Evolutionary conservation across 2,329 filamentous ascomycete genomes (phyloP).

Genomic region (Penicillium olsonii): DNA sequence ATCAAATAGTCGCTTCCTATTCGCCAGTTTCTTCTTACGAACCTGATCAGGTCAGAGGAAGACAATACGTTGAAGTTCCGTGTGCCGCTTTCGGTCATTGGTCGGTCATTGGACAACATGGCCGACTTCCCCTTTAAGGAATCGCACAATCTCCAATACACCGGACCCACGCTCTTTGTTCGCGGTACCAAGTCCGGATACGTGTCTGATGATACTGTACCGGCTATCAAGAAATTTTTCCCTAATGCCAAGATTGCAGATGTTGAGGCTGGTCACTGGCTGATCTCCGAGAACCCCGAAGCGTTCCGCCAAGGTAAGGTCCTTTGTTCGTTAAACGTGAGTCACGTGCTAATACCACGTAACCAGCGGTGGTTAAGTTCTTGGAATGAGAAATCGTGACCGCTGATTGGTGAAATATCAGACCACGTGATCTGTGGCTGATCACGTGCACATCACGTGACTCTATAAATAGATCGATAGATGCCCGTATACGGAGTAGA

Average conservation of each 20-base stretch:
- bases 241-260: constrained; percentile 43
- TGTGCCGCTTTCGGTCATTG: constrained; percentile 74
- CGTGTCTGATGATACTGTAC: constrained; percentile 42
- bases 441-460: too few relatives aligned
- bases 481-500: too few relatives aligned
- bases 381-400: constrained; percentile 21
- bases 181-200: constrained; percentile 44
- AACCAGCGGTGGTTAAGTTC: constrained; percentile 37
- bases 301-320: constrained; percentile 41
- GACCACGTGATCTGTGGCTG: too few relatives aligned
- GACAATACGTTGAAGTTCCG: constrained; percentile 68
- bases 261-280: constrained; percentile 47
- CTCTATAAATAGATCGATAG: not conserved
- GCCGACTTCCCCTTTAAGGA: constrained; percentile 87
- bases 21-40: constrained; percentile 89
- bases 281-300: constrained; percentile 48
- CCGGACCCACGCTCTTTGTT: constrained; percentile 78
- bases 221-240: constrained; percentile 45
- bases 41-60: constrained; percentile 63
- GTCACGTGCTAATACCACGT: constrained; percentile 12
- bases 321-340: not conserved
- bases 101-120: constrained; percentile 68
- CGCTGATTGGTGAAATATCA: constrained; percentile 10
- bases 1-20: constrained; percentile 64
- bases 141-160: constrained; percentile 67